phyloP scores from a whole-genome alignment of 371 early-diverging fungal genomes.

The Sporodiniella umbellata region DNA sequence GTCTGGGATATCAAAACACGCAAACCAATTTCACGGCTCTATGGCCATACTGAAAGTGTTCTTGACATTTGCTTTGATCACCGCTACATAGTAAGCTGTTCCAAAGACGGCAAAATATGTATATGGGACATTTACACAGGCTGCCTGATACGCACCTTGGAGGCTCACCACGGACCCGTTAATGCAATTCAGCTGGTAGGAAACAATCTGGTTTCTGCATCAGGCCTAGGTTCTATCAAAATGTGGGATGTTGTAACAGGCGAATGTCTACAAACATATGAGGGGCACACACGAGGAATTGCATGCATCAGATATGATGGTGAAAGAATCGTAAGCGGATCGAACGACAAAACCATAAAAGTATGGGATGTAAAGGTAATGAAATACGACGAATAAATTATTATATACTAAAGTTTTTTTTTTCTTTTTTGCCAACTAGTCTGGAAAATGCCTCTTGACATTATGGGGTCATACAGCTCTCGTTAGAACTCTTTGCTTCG shows the following conservation, averaged over 20 bases:
- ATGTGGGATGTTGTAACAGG: conserved; percentile 85
- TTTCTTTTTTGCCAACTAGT: conserved; percentile 21
- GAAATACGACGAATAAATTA: background rate
- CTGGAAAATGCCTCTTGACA: conserved; percentile 70
- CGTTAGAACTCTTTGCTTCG: conserved; percentile 88
- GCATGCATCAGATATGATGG: conserved; percentile 95
- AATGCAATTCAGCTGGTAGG: conserved; percentile 82
- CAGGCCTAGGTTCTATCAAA: conserved; percentile 84
- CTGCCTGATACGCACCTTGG: conserved; percentile 58
- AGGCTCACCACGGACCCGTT: conserved; percentile 86
- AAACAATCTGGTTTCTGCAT: conserved; percentile 77
- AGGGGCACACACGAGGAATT: conserved; percentile 81
- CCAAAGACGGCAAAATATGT: conserved; percentile 90
- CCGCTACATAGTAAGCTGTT: conserved; percentile 80
- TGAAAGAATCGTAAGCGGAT: conserved; percentile 86
- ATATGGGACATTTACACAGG: conserved; percentile 76
- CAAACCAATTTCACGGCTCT: conserved; percentile 43
- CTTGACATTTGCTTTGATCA: conserved; percentile 77
- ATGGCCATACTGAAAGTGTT: conserved; percentile 77
- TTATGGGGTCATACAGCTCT: conserved; percentile 81
- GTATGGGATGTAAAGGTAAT: conserved; percentile 84
- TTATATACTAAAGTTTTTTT: background rate
- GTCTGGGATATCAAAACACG: conserved; percentile 78
- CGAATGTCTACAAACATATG: conserved; percentile 60
- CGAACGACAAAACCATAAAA: conserved; percentile 92